These are phyloP conservation scores for Entomophthora muscae DNA, from an alignment of 371 early-diverging fungal genomes.

Conservation along the genomic window DNA sequence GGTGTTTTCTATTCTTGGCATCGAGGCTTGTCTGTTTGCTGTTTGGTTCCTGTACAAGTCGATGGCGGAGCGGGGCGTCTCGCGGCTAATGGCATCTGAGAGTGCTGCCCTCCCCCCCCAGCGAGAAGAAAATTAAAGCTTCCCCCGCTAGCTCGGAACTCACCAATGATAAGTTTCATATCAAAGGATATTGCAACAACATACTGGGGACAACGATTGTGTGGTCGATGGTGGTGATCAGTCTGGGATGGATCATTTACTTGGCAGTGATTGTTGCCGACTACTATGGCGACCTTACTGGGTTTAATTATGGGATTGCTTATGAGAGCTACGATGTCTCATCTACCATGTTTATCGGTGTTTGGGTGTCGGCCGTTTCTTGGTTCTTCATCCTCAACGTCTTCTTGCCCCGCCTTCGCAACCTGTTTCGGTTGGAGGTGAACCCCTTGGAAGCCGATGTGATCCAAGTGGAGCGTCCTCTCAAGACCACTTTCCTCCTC, in stretches of 20 bases:
- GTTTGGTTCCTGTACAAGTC: conserved; percentile 30
- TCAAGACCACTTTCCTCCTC: conserved; percentile 28
- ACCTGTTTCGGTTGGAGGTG: conserved; percentile 40
- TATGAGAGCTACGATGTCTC: conserved; percentile 27
- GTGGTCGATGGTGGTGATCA: conserved; percentile 27
- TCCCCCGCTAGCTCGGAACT: background rate
- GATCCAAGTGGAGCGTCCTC: conserved; percentile 40
- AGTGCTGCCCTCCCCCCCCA: background rate
- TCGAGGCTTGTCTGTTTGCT: conserved; percentile 16
- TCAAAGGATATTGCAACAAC: conserved; percentile 45
- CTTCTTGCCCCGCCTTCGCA: conserved; percentile 21
- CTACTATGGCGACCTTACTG: conserved; percentile 34
- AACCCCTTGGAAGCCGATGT: conserved; percentile 24
- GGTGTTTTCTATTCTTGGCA: conserved; percentile 26
- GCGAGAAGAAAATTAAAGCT: background rate
- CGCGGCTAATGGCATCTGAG: conserved; percentile 1
- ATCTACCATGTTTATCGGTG: conserved; percentile 37
- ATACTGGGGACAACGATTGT: conserved; percentile 32
- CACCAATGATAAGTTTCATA: conserved; percentile 14
- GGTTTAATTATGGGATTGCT: conserved; percentile 24
- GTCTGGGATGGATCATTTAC: conserved; percentile 43
- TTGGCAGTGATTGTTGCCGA: conserved; percentile 44
- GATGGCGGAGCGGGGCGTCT: conserved; percentile 4
- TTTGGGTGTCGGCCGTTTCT: conserved; percentile 14
- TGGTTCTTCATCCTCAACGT: conserved; percentile 41